These are phyloP conservation scores for Aspergillus cavernicola DNA, from an alignment of 495 filamentous ascomycete species.

Conservation along the genomic window DNA sequence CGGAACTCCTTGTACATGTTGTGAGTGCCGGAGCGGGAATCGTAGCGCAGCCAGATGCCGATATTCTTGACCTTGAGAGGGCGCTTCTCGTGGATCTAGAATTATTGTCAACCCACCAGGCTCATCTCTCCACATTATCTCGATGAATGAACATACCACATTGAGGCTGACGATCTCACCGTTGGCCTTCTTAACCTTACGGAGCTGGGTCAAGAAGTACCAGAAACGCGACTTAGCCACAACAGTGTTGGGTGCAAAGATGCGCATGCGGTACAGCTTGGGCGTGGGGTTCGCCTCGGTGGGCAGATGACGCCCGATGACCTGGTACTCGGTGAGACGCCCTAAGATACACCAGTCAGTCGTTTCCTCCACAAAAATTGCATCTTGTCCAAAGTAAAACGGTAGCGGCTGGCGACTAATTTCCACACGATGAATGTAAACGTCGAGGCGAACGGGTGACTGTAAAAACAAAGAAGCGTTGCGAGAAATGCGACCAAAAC, in stretches of 20 bases:
- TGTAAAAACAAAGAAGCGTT: neutral
- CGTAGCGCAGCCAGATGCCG: constrained; percentile 99
- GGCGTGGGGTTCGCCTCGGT: constrained; percentile 91
- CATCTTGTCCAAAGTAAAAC: constrained; percentile 15
- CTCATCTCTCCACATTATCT: constrained; percentile 1
- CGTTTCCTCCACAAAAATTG: constrained; percentile 13
- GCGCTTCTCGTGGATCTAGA: constrained; percentile 94
- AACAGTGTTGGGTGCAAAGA: constrained; percentile 95
- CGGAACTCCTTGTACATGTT: constrained; percentile 99
- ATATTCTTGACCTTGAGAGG: constrained; percentile 99
- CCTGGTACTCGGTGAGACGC: constrained; percentile 99
- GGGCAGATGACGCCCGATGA: constrained; percentile 98
- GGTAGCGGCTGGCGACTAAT: constrained; percentile 21
- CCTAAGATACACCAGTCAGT: constrained; percentile 55
- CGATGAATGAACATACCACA: constrained; percentile 61
- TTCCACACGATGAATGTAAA: constrained; percentile 5
- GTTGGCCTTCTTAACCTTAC: constrained; percentile 99
- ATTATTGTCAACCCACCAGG: constrained; percentile 17
- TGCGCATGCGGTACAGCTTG: constrained; percentile 99
- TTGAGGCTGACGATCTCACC: constrained; percentile 98
- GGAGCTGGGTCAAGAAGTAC: constrained; percentile 98
- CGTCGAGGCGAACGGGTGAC: neutral
- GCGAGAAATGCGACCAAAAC: constrained; percentile 4
- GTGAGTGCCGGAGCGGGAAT: constrained; percentile 99
- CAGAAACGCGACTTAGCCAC: constrained; percentile 99